Evolutionary conservation across 805 yeast genomes (phyloP), one percentile per base, ranked within the genome.

Genomic region (Hanseniaspora pseudoguilliermondii): DNA sequence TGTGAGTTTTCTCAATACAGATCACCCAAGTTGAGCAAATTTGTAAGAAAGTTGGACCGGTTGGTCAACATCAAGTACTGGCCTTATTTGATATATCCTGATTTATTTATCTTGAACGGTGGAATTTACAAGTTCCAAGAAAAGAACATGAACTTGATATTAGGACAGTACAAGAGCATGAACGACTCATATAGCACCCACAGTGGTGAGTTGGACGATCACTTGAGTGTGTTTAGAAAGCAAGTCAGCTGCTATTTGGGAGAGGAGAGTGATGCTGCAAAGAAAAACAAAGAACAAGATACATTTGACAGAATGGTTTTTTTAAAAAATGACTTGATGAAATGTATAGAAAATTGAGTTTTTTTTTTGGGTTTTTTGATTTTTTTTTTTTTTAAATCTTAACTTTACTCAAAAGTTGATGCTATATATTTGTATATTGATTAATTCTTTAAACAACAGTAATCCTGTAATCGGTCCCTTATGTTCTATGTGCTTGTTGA

Each of bases 1-100:
- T 93, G 98, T 70, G 98, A 93, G 69, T 91, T 88, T 67, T 84
- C 95, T 40, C 80, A 95, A 6, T 87, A 84, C 65, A 75, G 98
- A 58, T 96, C 97, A n/a, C 98, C 98, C 5, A 72, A 84, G 49
- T 80, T 93, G 84, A 97, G 97, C 0, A 74, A 81, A 54, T 89
- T 88, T 66, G 75, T 93, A 57, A 74, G 98, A 59, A 83, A 83
- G 58, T 78, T 85, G 62, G 98, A 93, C 70, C 78, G 98, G 59
- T 76, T 77, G 41, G 62, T 80, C 53, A 89, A 90, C 67, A 74
- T 80, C 59, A 81, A 83, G 57, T 74, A 77, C 59, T 93, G 93
- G 69, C 98, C 98, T 0, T 72, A 77, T 58, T 73, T 93, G 57
- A 79, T 78, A 60, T 93, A 84, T 65, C 98, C 98, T 2, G 96